A percentile compares a stretch with the other conserved stretches of the same genome.
Conservation (phyloP, 345 rosid species). For the Syzygium aromaticum region DNA sequence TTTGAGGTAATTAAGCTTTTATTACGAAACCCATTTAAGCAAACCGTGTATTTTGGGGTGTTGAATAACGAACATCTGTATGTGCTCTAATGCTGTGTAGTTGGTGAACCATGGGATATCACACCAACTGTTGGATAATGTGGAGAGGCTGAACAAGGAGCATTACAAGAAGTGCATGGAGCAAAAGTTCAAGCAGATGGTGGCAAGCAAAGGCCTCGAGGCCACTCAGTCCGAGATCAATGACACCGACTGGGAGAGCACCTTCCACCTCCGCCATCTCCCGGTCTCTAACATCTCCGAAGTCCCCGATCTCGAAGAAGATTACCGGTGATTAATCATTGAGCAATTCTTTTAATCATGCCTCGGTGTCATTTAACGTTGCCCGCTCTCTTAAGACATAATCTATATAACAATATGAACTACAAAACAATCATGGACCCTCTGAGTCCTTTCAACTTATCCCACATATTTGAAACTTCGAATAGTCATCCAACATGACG, state of each 20-base stretch:
- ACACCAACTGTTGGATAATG: constrained; percentile 51
- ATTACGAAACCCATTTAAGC: background rate
- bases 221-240: constrained; percentile 39
- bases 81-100: constrained; percentile 11
- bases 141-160: constrained; percentile 62
- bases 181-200: constrained; percentile 59
- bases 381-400: background rate
- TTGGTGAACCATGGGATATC: constrained; percentile 64
- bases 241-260: constrained; percentile 77
- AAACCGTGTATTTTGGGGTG: background rate
- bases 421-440: background rate
- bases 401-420: background rate
- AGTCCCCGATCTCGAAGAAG: constrained; percentile 43
- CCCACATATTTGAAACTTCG: background rate
- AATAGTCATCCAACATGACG: background rate
- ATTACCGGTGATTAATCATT: constrained; percentile 25
- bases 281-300: constrained; percentile 50
- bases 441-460: background rate
- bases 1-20: constrained; percentile 46
- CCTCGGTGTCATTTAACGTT: background rate
- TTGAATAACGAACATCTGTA: background rate
- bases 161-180: constrained; percentile 56
- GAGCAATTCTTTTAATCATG: background rate
- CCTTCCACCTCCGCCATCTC: constrained; percentile 59
- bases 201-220: constrained; percentile 45